A percentile compares a stretch with the other conserved stretches of the same genome.
Evolutionary conservation across 2,329 filamentous ascomycete species (phyloP).

Genomic region (Chaetomium sp.): DNA sequence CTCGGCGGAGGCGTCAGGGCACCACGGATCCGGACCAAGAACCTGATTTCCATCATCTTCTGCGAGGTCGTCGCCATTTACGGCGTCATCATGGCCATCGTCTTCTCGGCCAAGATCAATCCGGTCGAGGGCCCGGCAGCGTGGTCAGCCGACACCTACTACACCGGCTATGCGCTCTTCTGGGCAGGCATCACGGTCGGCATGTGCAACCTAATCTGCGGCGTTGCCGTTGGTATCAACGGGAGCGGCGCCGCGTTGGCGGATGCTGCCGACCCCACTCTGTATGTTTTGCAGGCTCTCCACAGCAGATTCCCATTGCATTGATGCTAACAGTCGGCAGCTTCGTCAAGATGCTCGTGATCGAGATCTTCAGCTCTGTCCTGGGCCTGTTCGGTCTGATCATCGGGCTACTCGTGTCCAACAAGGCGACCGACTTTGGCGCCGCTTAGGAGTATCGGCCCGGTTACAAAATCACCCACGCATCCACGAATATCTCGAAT

Average conservation of each 20-base stretch:
- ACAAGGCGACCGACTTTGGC: constrained; percentile 78
- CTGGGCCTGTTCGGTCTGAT: constrained; percentile 96
- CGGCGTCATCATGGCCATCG: constrained; percentile 99
- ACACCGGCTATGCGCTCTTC: constrained; percentile 93
- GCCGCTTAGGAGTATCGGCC: constrained; percentile 28
- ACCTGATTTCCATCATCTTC: constrained; percentile 99
- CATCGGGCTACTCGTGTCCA: constrained; percentile 83
- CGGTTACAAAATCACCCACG: constrained; percentile 8
- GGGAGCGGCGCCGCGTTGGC: constrained; percentile 94
- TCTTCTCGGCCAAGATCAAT: constrained; percentile 88
- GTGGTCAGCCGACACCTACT: constrained; percentile 79
- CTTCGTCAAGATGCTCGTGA: constrained; percentile 98
- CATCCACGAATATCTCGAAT: constrained; percentile 16
- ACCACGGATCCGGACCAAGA: constrained; percentile 97
- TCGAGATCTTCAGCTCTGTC: constrained; percentile 99
- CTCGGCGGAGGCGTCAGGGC: constrained; percentile 95
- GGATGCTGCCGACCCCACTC: constrained; percentile 85
- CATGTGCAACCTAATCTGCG: constrained; percentile 93
- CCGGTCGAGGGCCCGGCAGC: constrained; percentile 64
- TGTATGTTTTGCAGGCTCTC: constrained; percentile 60
- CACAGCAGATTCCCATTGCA: not conserved
- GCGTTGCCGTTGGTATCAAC: constrained; percentile 96
- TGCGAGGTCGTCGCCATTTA: constrained; percentile 99
- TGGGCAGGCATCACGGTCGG: constrained; percentile 95
- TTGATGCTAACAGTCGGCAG: constrained; percentile 50